Conservation (phyloP, 768 basidiomycete species). For the Panaeolus papilionaceus region DNA sequence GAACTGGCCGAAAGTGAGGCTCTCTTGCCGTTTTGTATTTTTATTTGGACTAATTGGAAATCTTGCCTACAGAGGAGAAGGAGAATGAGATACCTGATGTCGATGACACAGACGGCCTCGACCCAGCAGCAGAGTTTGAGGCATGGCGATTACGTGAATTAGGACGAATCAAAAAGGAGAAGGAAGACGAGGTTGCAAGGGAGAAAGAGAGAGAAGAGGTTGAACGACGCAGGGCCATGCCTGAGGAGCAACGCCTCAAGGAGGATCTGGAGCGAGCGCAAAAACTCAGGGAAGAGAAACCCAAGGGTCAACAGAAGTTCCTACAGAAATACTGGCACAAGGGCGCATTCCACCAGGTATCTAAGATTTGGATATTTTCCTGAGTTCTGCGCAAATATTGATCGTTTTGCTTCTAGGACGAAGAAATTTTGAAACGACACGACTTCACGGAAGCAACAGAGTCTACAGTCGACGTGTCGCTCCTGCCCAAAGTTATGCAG, state of each 20-base stretch:
- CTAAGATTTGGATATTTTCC: constrained; percentile 17
- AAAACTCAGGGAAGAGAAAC: constrained; percentile 84
- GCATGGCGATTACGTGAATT: constrained; percentile 96
- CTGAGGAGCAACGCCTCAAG: constrained; percentile 90
- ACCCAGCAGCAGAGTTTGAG: constrained; percentile 91
- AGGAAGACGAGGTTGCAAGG: constrained; percentile 81
- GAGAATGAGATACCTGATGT: constrained; percentile 84
- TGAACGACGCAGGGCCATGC: constrained; percentile 89
- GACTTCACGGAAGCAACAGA: constrained; percentile 92
- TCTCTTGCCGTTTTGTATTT: background rate
- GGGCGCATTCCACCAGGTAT: constrained; percentile 96
- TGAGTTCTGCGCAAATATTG: background rate
- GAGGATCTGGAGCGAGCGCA: constrained; percentile 92
- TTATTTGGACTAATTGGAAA: background rate
- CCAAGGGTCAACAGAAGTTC: constrained; percentile 91
- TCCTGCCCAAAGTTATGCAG: constrained; percentile 96
- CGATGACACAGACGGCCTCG: constrained; percentile 94
- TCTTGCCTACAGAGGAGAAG: constrained; percentile 74
- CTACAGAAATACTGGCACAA: constrained; percentile 99
- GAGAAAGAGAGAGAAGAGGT: constrained; percentile 92
- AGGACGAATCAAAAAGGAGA: constrained; percentile 91
- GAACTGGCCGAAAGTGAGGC: constrained; percentile 90
- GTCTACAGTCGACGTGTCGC: constrained; percentile 85
- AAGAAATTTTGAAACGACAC: constrained; percentile 80
- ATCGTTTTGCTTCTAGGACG: constrained; percentile 56